Evolutionary conservation across 805 yeast genomes (phyloP).

Genomic region (Brettanomyces custersianus): DNA sequence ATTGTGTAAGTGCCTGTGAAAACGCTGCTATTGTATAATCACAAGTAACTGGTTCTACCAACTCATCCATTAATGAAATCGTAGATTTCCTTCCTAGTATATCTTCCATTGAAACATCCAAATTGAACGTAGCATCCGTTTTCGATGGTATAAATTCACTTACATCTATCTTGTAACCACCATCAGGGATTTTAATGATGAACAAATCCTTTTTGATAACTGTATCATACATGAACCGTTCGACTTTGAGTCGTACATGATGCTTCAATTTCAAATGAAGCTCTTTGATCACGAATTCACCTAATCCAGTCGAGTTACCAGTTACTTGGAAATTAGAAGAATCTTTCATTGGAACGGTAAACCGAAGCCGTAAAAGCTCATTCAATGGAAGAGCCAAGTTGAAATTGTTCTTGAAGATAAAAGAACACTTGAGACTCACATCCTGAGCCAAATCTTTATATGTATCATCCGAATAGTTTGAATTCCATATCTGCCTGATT

Average conservation of each 20-base stretch:
- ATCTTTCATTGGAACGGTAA: neutral
- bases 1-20: neutral
- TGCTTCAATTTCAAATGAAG: neutral
- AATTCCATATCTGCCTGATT: constrained; percentile 2
- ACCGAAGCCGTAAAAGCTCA: constrained; percentile 1
- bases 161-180: neutral
- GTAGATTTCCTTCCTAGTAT: neutral
- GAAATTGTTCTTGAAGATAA: constrained; percentile 2
- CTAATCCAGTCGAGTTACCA: constrained; percentile 4
- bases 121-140: neutral
- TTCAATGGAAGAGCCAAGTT: neutral
- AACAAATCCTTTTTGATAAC: neutral
- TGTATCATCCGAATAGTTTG: neutral
- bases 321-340: neutral
- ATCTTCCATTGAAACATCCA: neutral
- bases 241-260: neutral
- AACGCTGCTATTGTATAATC: neutral
- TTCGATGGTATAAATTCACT: neutral
- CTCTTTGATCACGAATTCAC: neutral
- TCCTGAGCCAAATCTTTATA: constrained; percentile 1
- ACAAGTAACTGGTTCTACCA: constrained; percentile 3
- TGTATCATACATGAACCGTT: neutral
- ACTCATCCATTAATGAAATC: constrained; percentile 2
- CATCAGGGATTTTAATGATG: neutral
- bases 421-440: constrained; percentile 1